Percentiles rank a stretch among this genome's conserved stretches.
Evolutionary conservation across 2,329 filamentous ascomycete genomes (phyloP).

Genomic region (Tolypocladium sp.): DNA sequence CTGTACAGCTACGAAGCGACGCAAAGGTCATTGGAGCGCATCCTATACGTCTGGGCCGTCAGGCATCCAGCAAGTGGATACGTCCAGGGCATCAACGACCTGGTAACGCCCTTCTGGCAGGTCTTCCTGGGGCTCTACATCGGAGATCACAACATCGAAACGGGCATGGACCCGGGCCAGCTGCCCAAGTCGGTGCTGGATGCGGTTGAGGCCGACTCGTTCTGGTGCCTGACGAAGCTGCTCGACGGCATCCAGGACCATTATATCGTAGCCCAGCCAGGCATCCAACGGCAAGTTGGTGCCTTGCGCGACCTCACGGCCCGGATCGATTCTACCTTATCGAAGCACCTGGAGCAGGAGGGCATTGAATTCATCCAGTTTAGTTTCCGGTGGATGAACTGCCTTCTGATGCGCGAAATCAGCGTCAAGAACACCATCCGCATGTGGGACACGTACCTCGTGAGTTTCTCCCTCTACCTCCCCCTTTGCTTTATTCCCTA

Average conservation of each 20-base stretch:
- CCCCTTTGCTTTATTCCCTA: slow-evolving; percentile 1
- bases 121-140: slow-evolving; percentile 94
- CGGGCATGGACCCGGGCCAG: slow-evolving; percentile 94
- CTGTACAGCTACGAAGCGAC: slow-evolving; percentile 95
- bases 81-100: slow-evolving; percentile 96
- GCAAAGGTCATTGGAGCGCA: slow-evolving; percentile 85
- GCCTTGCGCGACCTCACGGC: slow-evolving; percentile 84
- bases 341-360: slow-evolving; percentile 82
- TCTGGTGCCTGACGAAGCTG: slow-evolving; percentile 96
- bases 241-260: slow-evolving; percentile 99
- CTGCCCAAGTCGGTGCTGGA: slow-evolving; percentile 84
- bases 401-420: slow-evolving; percentile 93
- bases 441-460: slow-evolving; percentile 99
- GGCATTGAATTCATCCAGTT: slow-evolving; percentile 98
- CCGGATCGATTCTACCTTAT: slow-evolving; percentile 74
- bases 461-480: slow-evolving; percentile 32
- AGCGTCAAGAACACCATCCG: slow-evolving; percentile 93
- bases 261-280: slow-evolving; percentile 95
- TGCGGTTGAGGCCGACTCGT: slow-evolving; percentile 93
- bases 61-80: slow-evolving; percentile 95
- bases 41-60: slow-evolving; percentile 96
- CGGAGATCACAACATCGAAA: slow-evolving; percentile 84
- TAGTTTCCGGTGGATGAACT: slow-evolving; percentile 99
- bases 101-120: slow-evolving; percentile 97
- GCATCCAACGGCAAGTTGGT: slow-evolving; percentile 88